These are phyloP conservation scores for Candida boidinii DNA, from an alignment of 805 yeast species.

Conservation along the genomic window DNA sequence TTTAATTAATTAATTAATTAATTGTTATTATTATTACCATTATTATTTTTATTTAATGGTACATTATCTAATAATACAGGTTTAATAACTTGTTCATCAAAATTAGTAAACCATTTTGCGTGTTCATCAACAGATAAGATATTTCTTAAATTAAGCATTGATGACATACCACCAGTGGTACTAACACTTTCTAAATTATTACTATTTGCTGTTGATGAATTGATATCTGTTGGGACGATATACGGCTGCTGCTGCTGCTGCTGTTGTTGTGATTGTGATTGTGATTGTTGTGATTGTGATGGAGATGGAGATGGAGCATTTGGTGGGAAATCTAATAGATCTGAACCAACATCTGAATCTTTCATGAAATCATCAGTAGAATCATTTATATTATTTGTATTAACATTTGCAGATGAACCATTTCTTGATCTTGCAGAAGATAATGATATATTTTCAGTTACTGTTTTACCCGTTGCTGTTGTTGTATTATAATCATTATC, in stretches of 20 bases:
- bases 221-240: background rate
- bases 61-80: conserved; percentile 75
- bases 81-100: conserved; percentile 89
- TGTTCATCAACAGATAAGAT: conserved; percentile 50
- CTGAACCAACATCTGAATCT: conserved; percentile 26
- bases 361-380: conserved; percentile 16
- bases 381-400: background rate
- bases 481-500: too few relatives aligned
- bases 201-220: background rate
- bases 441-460: too few relatives aligned
- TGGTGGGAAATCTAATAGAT: conserved; percentile 26
- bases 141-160: conserved; percentile 17
- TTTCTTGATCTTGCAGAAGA: conserved; percentile 19
- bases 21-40: conserved; percentile 2
- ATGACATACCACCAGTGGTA: conserved; percentile 5
- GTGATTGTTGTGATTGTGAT: background rate
- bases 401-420: conserved; percentile 7
- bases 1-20: conserved; percentile 1
- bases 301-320: conserved; percentile 16
- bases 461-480: too few relatives aligned
- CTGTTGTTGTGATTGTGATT: conserved; percentile 10
- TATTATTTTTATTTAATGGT: conserved; percentile 18
- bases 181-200: conserved; percentile 1
- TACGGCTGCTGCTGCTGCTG: conserved; percentile 8
- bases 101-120: conserved; percentile 85